A percentile compares a stretch with the other conserved stretches of the same genome.
Evolutionary conservation across 257 asterid species (phyloP).

Genomic region (Solanum okadae): DNA sequence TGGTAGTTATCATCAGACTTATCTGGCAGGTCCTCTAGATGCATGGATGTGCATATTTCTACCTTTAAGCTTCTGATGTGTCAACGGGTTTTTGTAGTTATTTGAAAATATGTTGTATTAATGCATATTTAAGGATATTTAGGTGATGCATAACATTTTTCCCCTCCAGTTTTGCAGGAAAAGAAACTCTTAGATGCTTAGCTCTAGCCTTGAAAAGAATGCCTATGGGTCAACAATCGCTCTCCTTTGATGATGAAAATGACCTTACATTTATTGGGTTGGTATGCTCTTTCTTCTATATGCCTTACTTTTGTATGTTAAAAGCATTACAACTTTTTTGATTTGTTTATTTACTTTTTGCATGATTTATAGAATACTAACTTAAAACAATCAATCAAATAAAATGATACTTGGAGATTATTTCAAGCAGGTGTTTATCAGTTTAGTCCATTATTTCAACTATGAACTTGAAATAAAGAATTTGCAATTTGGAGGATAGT

Average conservation of each 20-base stretch:
- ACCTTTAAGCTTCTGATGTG: not conserved
- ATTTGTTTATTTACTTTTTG: constrained; percentile 5
- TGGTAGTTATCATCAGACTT: not conserved
- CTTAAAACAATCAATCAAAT: not conserved
- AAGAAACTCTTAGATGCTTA: constrained; percentile 90
- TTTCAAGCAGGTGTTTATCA: not conserved
- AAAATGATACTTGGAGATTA: not conserved
- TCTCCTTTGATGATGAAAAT: constrained; percentile 78
- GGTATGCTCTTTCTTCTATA: constrained; percentile 82
- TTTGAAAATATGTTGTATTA: not conserved
- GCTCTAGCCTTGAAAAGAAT: constrained; percentile 90
- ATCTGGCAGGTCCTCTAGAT: not conserved
- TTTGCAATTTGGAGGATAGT: not conserved
- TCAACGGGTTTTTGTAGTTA: not conserved
- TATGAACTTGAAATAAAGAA: not conserved
- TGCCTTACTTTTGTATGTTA: constrained; percentile 1
- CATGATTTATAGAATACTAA: not conserved
- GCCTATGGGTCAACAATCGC: constrained; percentile 78
- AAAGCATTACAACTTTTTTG: constrained; percentile 1
- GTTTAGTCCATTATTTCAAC: not conserved
- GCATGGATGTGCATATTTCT: not conserved
- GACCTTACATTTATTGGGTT: constrained; percentile 99
- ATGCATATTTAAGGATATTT: not conserved
- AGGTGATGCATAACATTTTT: constrained; percentile 4
- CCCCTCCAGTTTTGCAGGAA: constrained; percentile 83